These are phyloP conservation scores for Cercospora citrullina DNA, from an alignment of 2,329 filamentous ascomycete genomes.

Conservation along the genomic window DNA sequence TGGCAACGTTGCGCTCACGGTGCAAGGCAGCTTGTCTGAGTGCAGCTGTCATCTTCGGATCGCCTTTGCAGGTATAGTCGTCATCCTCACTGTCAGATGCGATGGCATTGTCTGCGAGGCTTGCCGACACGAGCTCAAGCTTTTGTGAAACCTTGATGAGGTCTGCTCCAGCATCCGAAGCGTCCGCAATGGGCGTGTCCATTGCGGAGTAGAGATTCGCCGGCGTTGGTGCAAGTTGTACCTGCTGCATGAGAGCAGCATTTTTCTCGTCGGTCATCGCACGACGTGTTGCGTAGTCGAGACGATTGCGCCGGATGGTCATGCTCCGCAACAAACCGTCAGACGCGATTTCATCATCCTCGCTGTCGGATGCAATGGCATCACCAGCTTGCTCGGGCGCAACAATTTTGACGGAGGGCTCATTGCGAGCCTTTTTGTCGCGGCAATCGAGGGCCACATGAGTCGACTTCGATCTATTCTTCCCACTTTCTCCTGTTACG, in stretches of 20 bases:
- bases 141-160: conserved; percentile 12
- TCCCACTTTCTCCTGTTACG: background rate
- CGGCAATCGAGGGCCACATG: background rate
- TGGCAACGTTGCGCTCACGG: conserved; percentile 1
- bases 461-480: background rate
- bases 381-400: conserved; percentile 13
- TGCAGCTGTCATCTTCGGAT: conserved; percentile 6
- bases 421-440: background rate
- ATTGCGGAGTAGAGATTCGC: background rate
- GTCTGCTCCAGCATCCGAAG: conserved; percentile 2
- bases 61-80: conserved; percentile 12
- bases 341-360: conserved; percentile 17
- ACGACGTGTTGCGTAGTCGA: conserved; percentile 22
- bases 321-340: background rate
- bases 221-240: background rate
- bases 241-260: conserved; percentile 1
- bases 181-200: conserved; percentile 7
- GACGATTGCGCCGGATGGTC: conserved; percentile 11
- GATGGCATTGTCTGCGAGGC: conserved; percentile 11
- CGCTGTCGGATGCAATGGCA: conserved; percentile 28
- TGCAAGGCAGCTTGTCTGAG: conserved; percentile 6
- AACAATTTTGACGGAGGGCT: conserved; percentile 2
- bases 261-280: conserved; percentile 15
- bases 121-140: background rate
- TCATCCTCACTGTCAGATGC: conserved; percentile 14